Base-by-base conservation (phyloP, 352 stramenopile genomes). In the Phytophthora aleatoria region DNA sequence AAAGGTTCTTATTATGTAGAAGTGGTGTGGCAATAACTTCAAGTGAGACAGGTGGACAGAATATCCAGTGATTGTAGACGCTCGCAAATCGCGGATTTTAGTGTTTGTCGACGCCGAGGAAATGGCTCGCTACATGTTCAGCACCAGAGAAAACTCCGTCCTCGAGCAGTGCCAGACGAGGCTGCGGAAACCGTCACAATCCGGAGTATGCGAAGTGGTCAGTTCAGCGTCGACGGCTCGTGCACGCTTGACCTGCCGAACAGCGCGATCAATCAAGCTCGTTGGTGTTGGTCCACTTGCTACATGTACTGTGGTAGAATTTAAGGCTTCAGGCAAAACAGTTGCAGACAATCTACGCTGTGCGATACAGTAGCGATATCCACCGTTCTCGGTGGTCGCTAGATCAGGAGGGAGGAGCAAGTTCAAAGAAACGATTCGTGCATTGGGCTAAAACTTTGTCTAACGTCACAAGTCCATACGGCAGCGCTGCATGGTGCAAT, bases 11-110 rank as follows among this genome's bases (percentile, higher is more conserved):
- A 57, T 55, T 61, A 35, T 63, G 47, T 69, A 10, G 15, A 2
- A 41, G 3, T 69, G 53, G 31, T 60, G 58, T 60, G 58, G 57
- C 47, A 39, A 20, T 33, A 42, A 61, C 57, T 58, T 51, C 36
- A 64, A 64, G 4, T 52, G 57, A 41, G 57, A 64, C 38, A 68
- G 35, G 45, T 58, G 52, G 52, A 68, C 61, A 63, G 45, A 62
- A 68, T 63, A 68, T 62, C 53, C 61, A 63, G 24, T 43, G 60
- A 45, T 57, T 62, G 52, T 52, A 45, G 60, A 67, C 60, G 28
- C 35, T 38, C 15, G 26, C n/a, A 43, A 57, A 41, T 20, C 20
- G 8, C 15, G 20, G 8, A n/a, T 59, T 38, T 53, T 31, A 61
- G 50, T 39, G 59, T 50, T 69, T 35, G 61, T 54, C 33, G n/a